Conservation (phyloP, 2,329 filamentous ascomycete species). For the Fusarium tjaetaba region DNA sequence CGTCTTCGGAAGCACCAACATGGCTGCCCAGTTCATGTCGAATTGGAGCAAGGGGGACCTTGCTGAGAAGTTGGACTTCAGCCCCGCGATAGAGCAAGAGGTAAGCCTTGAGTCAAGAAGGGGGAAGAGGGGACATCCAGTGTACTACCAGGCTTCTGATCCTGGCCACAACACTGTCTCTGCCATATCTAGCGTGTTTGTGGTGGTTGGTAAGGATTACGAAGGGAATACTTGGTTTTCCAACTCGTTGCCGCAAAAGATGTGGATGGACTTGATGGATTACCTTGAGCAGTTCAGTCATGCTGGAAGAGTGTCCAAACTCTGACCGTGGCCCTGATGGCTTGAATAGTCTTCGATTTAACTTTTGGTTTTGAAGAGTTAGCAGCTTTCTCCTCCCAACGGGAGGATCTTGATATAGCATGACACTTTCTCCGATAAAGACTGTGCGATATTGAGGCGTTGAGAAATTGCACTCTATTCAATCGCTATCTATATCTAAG, state of each 20-base stretch:
- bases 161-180: constrained; percentile 16
- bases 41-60: constrained; percentile 31
- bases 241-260: constrained; percentile 9
- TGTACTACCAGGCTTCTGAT: constrained; percentile 27
- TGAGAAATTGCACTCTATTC: not conserved
- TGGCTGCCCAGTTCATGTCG: constrained; percentile 28
- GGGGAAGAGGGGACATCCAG: constrained; percentile 9
- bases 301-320: not conserved
- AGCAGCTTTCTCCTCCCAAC: too few species aligned
- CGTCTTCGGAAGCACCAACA: constrained; percentile 19
- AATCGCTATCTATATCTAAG: not conserved
- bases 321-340: not conserved
- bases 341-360: too few species aligned
- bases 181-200: constrained; percentile 20
- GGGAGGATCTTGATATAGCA: not conserved
- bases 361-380: accelerated
- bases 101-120: not conserved
- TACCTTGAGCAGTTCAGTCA: constrained; percentile 3
- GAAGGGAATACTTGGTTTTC: constrained; percentile 24
- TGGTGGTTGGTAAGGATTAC: constrained; percentile 12
- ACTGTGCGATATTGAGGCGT: too few species aligned
- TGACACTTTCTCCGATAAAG: accelerated
- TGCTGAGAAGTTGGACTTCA: constrained; percentile 27
- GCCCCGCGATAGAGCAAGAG: constrained; percentile 5
- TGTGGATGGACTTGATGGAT: constrained; percentile 14